Conservation (phyloP, 1,284 basidiomycete genomes). For the Microbotryum scabiosae region DNA sequence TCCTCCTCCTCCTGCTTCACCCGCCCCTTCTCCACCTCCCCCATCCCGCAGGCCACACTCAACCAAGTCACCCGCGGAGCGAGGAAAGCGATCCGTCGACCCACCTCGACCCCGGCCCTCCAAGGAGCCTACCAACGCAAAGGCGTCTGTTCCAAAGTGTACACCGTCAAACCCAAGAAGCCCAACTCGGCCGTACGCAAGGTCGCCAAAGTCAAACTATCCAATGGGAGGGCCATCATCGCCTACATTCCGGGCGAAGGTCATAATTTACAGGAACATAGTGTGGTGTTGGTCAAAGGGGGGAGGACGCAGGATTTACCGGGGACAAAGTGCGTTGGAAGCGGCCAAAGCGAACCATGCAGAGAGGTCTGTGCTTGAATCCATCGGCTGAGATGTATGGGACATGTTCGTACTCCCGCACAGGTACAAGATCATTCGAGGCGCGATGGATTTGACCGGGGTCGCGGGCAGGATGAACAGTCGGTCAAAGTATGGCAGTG, state of each 20-base stretch:
- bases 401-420: background rate
- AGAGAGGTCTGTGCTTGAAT: too few species aligned
- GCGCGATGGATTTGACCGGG: conserved; percentile 81
- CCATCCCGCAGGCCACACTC: conserved; percentile 25
- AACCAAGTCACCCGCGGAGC: conserved; percentile 38
- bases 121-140: conserved; percentile 73
- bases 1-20: background rate
- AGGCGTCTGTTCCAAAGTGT: conserved; percentile 76
- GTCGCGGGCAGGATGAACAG: conserved; percentile 74
- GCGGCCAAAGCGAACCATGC: background rate
- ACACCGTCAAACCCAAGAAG: conserved; percentile 87
- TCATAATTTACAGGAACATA: conserved; percentile 96
- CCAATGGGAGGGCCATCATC: conserved; percentile 78
- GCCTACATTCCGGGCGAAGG: conserved; percentile 97
- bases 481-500: conserved; percentile 90
- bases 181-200: conserved; percentile 98
- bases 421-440: conserved; percentile 92
- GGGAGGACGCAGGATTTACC: conserved; percentile 96
- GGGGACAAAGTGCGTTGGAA: conserved; percentile 76
- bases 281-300: conserved; percentile 85
- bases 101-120: conserved; percentile 61
- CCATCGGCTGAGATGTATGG: background rate
- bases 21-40: conserved; percentile 29
- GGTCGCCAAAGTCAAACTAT: conserved; percentile 86
- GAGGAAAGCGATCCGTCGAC: conserved; percentile 47